These are phyloP conservation scores for Inga oerstediana DNA, from an alignment of 306 rosid species.

Conservation along the genomic window DNA sequence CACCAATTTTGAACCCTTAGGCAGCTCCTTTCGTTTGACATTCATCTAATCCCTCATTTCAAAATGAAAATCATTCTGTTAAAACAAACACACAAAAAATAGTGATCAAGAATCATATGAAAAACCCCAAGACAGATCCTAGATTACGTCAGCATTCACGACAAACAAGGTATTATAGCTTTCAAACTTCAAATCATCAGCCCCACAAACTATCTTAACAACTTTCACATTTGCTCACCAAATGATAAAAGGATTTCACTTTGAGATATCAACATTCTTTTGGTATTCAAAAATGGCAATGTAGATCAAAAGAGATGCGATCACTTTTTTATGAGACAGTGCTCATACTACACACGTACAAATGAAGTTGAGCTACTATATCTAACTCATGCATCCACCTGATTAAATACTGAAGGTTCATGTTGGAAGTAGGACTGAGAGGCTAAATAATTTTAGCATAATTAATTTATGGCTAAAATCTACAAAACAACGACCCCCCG, in stretches of 20 bases:
- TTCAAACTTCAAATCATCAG: background rate
- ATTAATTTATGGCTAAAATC: no score
- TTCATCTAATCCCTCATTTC: conserved; percentile 93
- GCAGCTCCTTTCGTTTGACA: conserved; percentile 70
- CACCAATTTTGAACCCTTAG: conserved; percentile 74
- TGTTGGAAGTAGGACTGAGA: no score
- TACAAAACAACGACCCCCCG: no score
- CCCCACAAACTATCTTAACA: conserved; percentile 8
- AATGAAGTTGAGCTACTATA: background rate
- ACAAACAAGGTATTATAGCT: background rate
- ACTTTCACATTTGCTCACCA: background rate
- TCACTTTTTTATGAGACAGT: background rate
- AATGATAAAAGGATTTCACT: background rate
- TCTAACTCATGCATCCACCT: background rate
- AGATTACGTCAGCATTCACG: background rate
- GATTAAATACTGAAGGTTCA: background rate
- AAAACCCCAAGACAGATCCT: background rate
- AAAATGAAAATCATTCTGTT: conserved; percentile 84
- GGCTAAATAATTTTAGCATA: no score
- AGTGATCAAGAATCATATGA: conserved; percentile 26
- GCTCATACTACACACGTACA: background rate
- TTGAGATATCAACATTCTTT: background rate
- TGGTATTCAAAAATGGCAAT: background rate
- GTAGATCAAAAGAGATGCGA: background rate
- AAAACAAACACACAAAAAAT: conserved; percentile 16